These are phyloP conservation scores for Flaveria brownii DNA, from an alignment of 129 eudicot genomes.

Conservation along the genomic window DNA sequence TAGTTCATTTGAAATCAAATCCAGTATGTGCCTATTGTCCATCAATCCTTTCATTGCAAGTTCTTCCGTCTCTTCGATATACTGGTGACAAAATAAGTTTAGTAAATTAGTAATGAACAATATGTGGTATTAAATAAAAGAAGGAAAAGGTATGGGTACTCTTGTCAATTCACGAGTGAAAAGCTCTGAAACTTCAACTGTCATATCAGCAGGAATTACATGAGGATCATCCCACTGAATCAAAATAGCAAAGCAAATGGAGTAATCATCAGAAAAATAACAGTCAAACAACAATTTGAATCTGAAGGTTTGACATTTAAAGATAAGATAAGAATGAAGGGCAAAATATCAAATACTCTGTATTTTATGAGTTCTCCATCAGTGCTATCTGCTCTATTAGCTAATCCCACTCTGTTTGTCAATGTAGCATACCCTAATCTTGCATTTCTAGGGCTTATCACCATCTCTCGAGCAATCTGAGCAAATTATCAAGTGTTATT, in stretches of 20 bases:
- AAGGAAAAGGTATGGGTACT: conserved; percentile 43
- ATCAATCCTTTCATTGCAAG: conserved; percentile 78
- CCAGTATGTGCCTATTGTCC: conserved; percentile 79
- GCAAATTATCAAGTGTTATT: conserved; percentile 18
- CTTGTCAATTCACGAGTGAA: conserved; percentile 87
- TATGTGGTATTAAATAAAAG: not conserved
- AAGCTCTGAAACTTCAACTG: conserved; percentile 90
- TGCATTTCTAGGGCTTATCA: conserved; percentile 88
- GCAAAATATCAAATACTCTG: conserved; percentile 43
- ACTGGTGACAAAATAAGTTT: conserved; percentile 44
- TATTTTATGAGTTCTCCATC: conserved; percentile 72
- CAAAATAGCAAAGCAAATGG: not conserved
- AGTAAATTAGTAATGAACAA: no score
- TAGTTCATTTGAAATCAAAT: conserved; percentile 56
- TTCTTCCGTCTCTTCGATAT: conserved; percentile 91
- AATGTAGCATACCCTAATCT: conserved; percentile 78
- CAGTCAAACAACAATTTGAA: not conserved
- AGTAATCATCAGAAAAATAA: conserved; percentile 6
- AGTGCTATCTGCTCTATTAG: conserved; percentile 61
- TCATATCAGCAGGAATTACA: conserved; percentile 75
- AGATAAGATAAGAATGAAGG: not conserved
- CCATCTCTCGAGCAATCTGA: conserved; percentile 97
- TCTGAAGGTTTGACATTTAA: not conserved
- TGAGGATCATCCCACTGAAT: conserved; percentile 90
- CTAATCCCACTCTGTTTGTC: conserved; percentile 71